phyloP scores from a whole-genome alignment of 768 basidiomycete genomes.

The Albatrellus ellisii region DNA sequence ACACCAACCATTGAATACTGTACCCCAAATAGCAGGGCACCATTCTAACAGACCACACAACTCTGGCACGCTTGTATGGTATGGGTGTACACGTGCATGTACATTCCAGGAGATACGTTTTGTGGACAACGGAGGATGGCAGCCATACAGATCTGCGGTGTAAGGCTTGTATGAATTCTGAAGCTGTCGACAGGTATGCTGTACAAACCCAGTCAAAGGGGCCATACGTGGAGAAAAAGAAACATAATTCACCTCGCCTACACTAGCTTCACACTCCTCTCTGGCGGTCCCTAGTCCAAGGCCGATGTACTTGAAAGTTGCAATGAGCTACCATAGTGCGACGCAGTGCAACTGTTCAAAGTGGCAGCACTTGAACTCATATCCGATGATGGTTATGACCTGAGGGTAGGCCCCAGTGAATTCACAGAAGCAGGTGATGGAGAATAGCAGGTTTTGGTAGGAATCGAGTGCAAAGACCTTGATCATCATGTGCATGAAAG shows the following conservation, averaged over 20 bases:
- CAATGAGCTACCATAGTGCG: slow-evolving; percentile 64
- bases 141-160: no score
- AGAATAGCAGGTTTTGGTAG: slow-evolving; percentile 84
- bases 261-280: slow-evolving; percentile 32
- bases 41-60: no score
- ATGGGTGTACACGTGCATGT: no score
- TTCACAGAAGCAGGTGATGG: slow-evolving; percentile 83
- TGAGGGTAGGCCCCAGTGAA: slow-evolving; percentile 61
- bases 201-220: no score
- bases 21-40: no score
- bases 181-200: no score
- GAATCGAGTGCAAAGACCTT: slow-evolving; percentile 87
- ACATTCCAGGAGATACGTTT: no score
- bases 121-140: no score
- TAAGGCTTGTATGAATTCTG: no score
- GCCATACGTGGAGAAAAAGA: no score
- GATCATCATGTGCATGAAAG: slow-evolving; percentile 50
- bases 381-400: slow-evolving; percentile 80
- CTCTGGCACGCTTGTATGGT: no score
- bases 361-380: slow-evolving; percentile 76
- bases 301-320: slow-evolving; percentile 66
- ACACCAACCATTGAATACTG: no score
- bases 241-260: slow-evolving; percentile 94
- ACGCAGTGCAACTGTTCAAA: slow-evolving; percentile 77
- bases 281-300: slow-evolving; percentile 44